These are phyloP conservation scores for Coemansia reversa DNA, from an alignment of 192 early-diverging fungal species.

Conservation along the genomic window DNA sequence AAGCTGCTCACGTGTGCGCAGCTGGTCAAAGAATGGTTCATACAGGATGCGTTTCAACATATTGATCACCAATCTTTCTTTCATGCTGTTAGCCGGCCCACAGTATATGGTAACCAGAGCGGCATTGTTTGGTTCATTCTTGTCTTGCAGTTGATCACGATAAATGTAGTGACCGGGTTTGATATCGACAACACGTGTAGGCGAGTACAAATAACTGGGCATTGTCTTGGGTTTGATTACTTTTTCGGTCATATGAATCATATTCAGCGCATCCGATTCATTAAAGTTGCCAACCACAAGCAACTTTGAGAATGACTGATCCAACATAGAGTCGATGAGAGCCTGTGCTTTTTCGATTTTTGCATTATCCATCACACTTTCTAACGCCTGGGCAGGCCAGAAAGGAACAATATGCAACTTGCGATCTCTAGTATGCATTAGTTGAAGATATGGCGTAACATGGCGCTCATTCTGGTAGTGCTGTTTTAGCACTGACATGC, in stretches of 20 bases:
- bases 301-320: slow-evolving; percentile 68
- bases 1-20: slow-evolving; percentile 86
- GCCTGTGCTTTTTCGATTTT: slow-evolving; percentile 64
- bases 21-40: slow-evolving; percentile 82
- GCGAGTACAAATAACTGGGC: slow-evolving; percentile 13
- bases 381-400: slow-evolving; percentile 18
- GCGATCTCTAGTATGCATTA: background rate
- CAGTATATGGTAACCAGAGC: slow-evolving; percentile 75
- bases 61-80: slow-evolving; percentile 56
- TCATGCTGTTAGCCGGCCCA: slow-evolving; percentile 60
- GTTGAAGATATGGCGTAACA: background rate
- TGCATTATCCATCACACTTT: slow-evolving; percentile 65
- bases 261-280: slow-evolving; percentile 59
- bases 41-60: slow-evolving; percentile 71
- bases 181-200: slow-evolving; percentile 3
- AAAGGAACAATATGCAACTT: background rate
- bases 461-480: slow-evolving; percentile 1
- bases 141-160: slow-evolving; percentile 49
- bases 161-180: slow-evolving; percentile 30
- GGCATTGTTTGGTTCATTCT: slow-evolving; percentile 77
- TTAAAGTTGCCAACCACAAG: slow-evolving; percentile 79
- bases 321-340: slow-evolving; percentile 68
- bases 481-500: background rate
- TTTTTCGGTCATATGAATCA: slow-evolving; percentile 55
- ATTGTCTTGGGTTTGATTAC: slow-evolving; percentile 59